Evolutionary conservation across 768 basidiomycete species (phyloP).

Genomic region (Rhizopogon rudus): DNA sequence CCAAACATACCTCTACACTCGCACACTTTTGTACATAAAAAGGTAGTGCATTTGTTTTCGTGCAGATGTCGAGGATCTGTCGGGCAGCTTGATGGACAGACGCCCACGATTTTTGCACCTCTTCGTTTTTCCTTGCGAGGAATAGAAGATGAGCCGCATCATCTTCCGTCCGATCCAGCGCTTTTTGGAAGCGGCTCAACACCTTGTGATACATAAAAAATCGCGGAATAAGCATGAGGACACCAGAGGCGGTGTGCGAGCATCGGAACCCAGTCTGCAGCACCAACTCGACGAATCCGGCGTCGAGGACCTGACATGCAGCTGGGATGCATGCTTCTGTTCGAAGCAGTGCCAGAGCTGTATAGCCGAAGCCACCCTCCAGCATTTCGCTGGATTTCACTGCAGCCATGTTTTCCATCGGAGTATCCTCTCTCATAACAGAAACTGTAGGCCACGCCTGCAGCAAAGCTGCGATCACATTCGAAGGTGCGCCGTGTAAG

Average conservation of each 20-base stretch:
- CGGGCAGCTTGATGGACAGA: neutral
- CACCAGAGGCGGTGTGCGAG: neutral
- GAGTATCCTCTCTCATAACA: neutral
- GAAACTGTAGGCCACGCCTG: neutral
- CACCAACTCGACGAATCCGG: neutral
- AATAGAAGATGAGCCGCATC: neutral
- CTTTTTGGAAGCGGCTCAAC: neutral
- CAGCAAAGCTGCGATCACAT: neutral
- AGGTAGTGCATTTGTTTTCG: neutral
- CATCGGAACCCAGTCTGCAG: neutral
- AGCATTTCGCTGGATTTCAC: neutral
- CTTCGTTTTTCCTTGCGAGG: neutral
- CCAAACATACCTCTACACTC: neutral
- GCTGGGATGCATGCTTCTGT: neutral
- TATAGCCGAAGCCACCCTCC: neutral
- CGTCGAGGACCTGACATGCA: neutral
- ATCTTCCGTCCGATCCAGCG: neutral
- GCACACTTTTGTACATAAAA: neutral
- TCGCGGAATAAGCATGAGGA: neutral
- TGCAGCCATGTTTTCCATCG: neutral
- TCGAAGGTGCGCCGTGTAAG: neutral
- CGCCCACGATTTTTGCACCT: neutral
- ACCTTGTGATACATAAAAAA: slow-evolving; percentile 1
- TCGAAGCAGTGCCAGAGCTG: neutral
- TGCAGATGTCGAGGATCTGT: neutral